A percentile compares a stretch with the other conserved stretches of the same genome.
Conservation (phyloP, 1,139 yeast species). For the Yamadazyma oceani region DNA sequence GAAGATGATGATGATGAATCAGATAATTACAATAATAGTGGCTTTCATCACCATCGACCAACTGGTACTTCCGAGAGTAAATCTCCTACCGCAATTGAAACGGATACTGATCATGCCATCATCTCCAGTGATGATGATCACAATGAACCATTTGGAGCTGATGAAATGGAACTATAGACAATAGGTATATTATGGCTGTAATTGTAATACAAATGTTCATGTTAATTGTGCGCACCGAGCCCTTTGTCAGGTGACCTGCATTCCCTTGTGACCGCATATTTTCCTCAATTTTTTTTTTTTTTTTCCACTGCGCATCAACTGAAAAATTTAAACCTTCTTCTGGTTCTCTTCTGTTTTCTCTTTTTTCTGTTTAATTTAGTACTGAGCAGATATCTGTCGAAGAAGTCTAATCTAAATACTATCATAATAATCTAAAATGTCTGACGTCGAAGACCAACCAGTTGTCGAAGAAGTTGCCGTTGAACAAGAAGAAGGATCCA, state of each 20-base stretch:
- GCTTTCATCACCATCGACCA: constrained; percentile 16
- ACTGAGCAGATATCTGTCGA: constrained; percentile 91
- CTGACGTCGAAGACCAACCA: constrained; percentile 85
- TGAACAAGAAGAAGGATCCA: constrained; percentile 82
- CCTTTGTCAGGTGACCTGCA: neutral
- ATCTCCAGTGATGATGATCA: constrained; percentile 22
- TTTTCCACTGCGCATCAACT: neutral
- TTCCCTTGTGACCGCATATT: neutral
- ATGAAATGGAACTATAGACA: constrained; percentile 56
- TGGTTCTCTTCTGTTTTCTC: constrained; percentile 10
- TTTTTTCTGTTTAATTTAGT: constrained; percentile 26
- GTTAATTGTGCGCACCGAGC: too few species aligned
- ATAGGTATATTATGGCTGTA: neutral
- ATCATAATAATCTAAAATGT: constrained; percentile 43
- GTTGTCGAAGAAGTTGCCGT: constrained; percentile 84
- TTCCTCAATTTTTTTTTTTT: neutral
- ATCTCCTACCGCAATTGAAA: constrained; percentile 6
- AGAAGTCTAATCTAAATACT: constrained; percentile 70
- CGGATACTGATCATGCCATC: constrained; percentile 9
- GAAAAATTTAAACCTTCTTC: constrained; percentile 7
- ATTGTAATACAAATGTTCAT: too few species aligned
- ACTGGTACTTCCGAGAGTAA: constrained; percentile 4
- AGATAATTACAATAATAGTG: constrained; percentile 34
- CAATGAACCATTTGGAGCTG: constrained; percentile 56
- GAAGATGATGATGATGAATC: constrained; percentile 71